Conservation (phyloP, 371 early-diverging fungal genomes). For the Mucor velutinosus region DNA sequence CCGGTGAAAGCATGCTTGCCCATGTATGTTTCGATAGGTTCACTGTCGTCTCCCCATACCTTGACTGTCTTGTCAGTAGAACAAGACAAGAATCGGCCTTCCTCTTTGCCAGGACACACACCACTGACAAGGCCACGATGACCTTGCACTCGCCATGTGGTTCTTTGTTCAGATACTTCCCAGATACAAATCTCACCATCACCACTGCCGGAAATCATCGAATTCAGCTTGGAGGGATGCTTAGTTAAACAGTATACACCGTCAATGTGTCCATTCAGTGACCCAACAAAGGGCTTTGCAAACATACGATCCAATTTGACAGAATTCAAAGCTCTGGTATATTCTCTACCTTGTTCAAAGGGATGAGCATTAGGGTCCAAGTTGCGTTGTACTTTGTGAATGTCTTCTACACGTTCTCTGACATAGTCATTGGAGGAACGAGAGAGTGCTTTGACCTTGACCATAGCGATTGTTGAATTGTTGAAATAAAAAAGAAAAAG, state of each 20-base stretch:
- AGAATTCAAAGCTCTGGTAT: constrained; percentile 95
- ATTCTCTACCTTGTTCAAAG: constrained; percentile 96
- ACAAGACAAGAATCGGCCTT: constrained; percentile 77
- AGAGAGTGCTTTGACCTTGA: constrained; percentile 86
- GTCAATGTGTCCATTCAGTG: constrained; percentile 92
- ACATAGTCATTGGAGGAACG: constrained; percentile 80
- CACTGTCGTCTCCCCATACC: constrained; percentile 72
- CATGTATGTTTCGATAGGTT: constrained; percentile 72
- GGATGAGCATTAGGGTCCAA: constrained; percentile 93
- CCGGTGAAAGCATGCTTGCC: constrained; percentile 82
- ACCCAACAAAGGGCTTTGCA: constrained; percentile 97
- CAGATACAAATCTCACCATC: constrained; percentile 94
- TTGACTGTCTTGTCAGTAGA: constrained; percentile 90
- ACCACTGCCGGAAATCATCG: constrained; percentile 87
- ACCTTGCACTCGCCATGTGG: constrained; percentile 74
- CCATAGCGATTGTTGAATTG: constrained; percentile 38
- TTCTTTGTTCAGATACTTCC: constrained; percentile 74
- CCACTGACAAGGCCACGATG: constrained; percentile 86
- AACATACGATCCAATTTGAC: constrained; percentile 97
- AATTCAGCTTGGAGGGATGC: constrained; percentile 81
- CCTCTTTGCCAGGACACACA: constrained; percentile 67
- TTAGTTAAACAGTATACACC: constrained; percentile 97
- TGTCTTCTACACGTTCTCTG: constrained; percentile 86
- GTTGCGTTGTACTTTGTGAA: constrained; percentile 89
- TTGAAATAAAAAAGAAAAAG: not conserved